A percentile compares a stretch with the other conserved stretches of the same genome.
Conservation (phyloP, 208 protist genomes). For the Novymonas esmeraldas region DNA sequence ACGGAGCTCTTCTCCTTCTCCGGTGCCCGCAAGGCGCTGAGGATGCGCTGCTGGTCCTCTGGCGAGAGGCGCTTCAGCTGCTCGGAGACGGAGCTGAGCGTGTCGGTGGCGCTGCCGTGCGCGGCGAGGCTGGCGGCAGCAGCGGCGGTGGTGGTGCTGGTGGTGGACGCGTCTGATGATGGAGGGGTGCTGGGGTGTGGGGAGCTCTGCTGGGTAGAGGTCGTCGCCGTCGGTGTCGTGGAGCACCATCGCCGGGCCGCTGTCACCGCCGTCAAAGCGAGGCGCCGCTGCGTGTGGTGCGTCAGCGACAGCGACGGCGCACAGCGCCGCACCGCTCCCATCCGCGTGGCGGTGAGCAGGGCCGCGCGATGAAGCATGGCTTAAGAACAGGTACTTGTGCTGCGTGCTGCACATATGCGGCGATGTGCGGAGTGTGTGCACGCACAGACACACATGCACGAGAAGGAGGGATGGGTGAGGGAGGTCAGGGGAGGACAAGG, state of each 20-base stretch:
- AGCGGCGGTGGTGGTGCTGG: not conserved
- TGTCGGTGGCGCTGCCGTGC: not conserved
- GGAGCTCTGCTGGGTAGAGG: not conserved
- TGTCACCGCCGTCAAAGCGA: too few relatives aligned
- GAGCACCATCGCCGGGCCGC: conserved; percentile 11
- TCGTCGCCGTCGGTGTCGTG: too few relatives aligned
- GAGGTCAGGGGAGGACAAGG: too few relatives aligned
- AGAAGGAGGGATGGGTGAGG: too few relatives aligned
- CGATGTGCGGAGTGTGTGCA: too few relatives aligned
- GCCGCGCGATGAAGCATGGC: conserved; percentile 9
- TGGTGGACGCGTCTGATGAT: not conserved
- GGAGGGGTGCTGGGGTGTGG: not conserved
- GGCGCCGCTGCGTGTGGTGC: too few relatives aligned
- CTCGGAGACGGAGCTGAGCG: conserved; percentile 28
- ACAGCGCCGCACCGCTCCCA: not conserved
- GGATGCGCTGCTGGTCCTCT: conserved; percentile 68
- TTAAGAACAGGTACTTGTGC: too few relatives aligned
- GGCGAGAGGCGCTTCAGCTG: conserved; percentile 51
- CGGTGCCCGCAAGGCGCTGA: conserved; percentile 52
- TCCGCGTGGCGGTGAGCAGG: not conserved
- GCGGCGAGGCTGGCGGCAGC: conserved; percentile 2
- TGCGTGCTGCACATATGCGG: too few relatives aligned
- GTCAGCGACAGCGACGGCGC: too few relatives aligned
- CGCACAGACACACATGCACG: too few relatives aligned
- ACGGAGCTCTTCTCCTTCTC: conserved; percentile 54